Evolutionary conservation across 2,329 filamentous ascomycete species (phyloP).

Genomic region (Diplodia scrobiculata): DNA sequence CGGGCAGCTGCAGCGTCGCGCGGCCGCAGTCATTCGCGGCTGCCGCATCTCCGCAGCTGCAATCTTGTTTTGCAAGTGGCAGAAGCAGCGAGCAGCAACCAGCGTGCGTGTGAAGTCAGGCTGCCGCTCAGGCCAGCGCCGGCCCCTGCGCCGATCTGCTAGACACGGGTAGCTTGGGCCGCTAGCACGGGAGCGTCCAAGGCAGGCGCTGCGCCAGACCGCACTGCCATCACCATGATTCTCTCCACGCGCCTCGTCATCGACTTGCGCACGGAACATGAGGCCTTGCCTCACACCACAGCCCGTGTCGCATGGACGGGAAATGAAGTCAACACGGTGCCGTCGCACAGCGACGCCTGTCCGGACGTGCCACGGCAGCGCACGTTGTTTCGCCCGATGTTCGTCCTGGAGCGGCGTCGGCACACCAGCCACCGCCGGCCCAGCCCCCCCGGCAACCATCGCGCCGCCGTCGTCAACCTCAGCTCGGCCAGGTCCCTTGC

Average conservation of each 20-base stretch:
- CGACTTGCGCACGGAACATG: neutral
- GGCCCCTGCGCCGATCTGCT: constrained; percentile 27
- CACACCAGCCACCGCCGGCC: constrained; percentile 26
- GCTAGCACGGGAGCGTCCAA: constrained; percentile 26
- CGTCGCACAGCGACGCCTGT: neutral
- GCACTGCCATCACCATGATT: neutral
- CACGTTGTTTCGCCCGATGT: constrained; percentile 17
- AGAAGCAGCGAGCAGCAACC: constrained; percentile 11
- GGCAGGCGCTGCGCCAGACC: constrained; percentile 13
- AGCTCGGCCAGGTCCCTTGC: constrained; percentile 20
- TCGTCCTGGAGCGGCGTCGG: constrained; percentile 4
- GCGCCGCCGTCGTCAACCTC: constrained; percentile 7
- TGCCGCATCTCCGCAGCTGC: constrained; percentile 5
- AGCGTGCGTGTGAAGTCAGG: constrained; percentile 18
- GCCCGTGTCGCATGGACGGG: neutral
- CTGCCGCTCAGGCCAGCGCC: constrained; percentile 9
- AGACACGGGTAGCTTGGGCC: constrained; percentile 6
- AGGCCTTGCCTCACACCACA: constrained; percentile 6
- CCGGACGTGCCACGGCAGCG: constrained; percentile 1
- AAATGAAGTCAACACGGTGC: constrained; percentile 20
- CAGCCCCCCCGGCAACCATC: constrained; percentile 11
- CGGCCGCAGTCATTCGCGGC: constrained; percentile 20
- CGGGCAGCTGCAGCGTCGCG: constrained; percentile 18
- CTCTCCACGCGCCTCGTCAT: constrained; percentile 7
- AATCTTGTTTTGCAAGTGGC: constrained; percentile 27